These are phyloP conservation scores for Alternaria angustiovoidea DNA, from an alignment of 2,329 filamentous ascomycete species.

Conservation along the genomic window DNA sequence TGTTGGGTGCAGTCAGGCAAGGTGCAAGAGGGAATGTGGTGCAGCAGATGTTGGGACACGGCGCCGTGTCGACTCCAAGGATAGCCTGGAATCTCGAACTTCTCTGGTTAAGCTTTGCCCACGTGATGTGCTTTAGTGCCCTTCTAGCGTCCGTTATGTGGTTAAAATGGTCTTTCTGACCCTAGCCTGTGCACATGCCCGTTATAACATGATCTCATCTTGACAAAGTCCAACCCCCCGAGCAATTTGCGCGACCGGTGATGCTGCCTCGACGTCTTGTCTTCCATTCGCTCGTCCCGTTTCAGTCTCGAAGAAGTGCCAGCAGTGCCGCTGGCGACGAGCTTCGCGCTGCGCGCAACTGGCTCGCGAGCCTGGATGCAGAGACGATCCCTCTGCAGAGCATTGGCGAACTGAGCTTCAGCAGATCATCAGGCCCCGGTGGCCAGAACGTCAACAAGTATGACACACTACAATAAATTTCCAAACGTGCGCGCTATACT, in stretches of 20 bases:
- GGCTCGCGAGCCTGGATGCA: constrained; percentile 63
- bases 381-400: constrained; percentile 62
- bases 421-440: constrained; percentile 69
- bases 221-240: constrained; percentile 17
- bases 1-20: constrained; percentile 19
- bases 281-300: not conserved
- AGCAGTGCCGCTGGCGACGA: constrained; percentile 36
- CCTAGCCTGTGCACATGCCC: constrained; percentile 18
- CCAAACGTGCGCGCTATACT: constrained; percentile 28
- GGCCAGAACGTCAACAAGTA: constrained; percentile 76
- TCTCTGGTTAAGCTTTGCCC: constrained; percentile 10
- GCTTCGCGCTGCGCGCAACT: constrained; percentile 59
- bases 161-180: constrained; percentile 19
- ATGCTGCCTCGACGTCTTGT: constrained; percentile 4
- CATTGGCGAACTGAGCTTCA: constrained; percentile 68
- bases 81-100: constrained; percentile 17
- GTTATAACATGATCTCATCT: constrained; percentile 18
- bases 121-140: constrained; percentile 12
- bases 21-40: constrained; percentile 12
- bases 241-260: not conserved
- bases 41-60: constrained; percentile 31
- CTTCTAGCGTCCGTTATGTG: constrained; percentile 11
- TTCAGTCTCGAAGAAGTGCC: constrained; percentile 6
- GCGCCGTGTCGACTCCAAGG: constrained; percentile 10
- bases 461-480: constrained; percentile 24